These are phyloP conservation scores for Solanum habrochaites DNA, from an alignment of 257 asterid genomes.

Conservation along the genomic window DNA sequence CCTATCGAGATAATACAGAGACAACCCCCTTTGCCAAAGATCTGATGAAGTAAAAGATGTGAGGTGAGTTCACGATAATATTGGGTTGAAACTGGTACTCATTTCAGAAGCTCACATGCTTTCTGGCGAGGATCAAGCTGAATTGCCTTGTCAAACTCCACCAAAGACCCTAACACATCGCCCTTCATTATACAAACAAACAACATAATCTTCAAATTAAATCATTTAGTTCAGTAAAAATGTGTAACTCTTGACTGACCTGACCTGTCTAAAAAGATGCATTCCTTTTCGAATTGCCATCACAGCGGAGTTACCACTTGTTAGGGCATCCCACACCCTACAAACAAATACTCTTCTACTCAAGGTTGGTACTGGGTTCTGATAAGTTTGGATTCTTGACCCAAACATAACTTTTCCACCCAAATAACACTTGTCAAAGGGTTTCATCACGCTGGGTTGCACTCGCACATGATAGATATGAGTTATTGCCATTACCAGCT, in stretches of 20 bases:
- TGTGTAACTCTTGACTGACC: slow-evolving; percentile 1
- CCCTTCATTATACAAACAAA: slow-evolving; percentile 36
- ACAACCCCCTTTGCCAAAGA: slow-evolving; percentile 95
- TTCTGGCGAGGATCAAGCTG: slow-evolving; percentile 76
- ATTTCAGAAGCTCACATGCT: slow-evolving; percentile 43
- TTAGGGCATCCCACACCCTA: slow-evolving; percentile 67
- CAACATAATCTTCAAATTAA: background rate
- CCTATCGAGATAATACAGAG: slow-evolving; percentile 83
- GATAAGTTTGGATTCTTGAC: slow-evolving; percentile 6
- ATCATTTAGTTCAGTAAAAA: background rate
- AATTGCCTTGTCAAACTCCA: slow-evolving; percentile 85
- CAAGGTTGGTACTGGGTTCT: slow-evolving; percentile 8
- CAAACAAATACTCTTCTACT: slow-evolving; percentile 56
- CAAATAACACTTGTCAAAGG: background rate
- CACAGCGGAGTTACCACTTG: slow-evolving; percentile 55
- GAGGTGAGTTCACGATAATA: background rate
- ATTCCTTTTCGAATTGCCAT: slow-evolving; percentile 67
- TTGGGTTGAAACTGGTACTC: background rate
- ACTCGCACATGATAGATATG: background rate
- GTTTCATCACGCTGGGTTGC: background rate
- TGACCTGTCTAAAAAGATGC: slow-evolving; percentile 86
- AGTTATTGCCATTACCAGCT: background rate
- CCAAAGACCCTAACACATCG: slow-evolving; percentile 65
- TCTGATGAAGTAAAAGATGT: slow-evolving; percentile 34
- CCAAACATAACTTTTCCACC: background rate